Evolutionary conservation across 371 early-diverging fungal genomes (phyloP).

Genomic region (Blyttiomyces sp.): DNA sequence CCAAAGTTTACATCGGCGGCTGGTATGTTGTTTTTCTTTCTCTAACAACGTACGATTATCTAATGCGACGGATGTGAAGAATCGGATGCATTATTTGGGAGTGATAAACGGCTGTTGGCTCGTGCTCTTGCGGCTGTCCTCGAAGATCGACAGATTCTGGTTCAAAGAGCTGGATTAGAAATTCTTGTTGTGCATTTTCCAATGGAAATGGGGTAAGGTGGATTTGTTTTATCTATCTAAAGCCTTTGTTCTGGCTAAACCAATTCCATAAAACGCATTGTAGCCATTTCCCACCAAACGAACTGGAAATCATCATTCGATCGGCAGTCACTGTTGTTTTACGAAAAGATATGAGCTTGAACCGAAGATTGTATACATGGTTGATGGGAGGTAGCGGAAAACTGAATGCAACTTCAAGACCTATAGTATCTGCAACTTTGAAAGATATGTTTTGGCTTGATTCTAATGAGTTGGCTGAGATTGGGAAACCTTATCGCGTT

Average conservation of each 20-base stretch:
- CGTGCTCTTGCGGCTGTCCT: conserved; percentile 74
- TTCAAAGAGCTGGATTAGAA: conserved; percentile 82
- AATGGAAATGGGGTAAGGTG: conserved; percentile 56
- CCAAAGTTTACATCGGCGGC: conserved; percentile 68
- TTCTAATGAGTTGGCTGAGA: conserved; percentile 45
- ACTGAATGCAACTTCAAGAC: conserved; percentile 14
- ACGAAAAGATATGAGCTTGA: conserved; percentile 91
- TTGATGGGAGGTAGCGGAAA: conserved; percentile 53
- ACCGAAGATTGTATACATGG: conserved; percentile 88
- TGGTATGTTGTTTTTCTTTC: conserved; percentile 38
- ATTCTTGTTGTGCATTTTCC: conserved; percentile 77
- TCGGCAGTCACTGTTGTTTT: conserved; percentile 77
- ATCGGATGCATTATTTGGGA: conserved; percentile 65
- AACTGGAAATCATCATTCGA: conserved; percentile 61
- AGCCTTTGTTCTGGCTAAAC: background rate
- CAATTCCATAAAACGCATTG: background rate
- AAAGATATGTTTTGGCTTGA: conserved; percentile 53
- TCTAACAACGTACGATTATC: background rate
- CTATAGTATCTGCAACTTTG: conserved; percentile 39
- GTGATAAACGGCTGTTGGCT: conserved; percentile 68
- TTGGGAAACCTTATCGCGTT: conserved; percentile 73
- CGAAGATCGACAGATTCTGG: conserved; percentile 70
- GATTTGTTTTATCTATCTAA: conserved; percentile 4
- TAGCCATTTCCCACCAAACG: conserved; percentile 63
- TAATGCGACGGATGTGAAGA: background rate